These are phyloP conservation scores for Leccinellum luteum DNA, from an alignment of 768 basidiomycete genomes.

Conservation along the genomic window DNA sequence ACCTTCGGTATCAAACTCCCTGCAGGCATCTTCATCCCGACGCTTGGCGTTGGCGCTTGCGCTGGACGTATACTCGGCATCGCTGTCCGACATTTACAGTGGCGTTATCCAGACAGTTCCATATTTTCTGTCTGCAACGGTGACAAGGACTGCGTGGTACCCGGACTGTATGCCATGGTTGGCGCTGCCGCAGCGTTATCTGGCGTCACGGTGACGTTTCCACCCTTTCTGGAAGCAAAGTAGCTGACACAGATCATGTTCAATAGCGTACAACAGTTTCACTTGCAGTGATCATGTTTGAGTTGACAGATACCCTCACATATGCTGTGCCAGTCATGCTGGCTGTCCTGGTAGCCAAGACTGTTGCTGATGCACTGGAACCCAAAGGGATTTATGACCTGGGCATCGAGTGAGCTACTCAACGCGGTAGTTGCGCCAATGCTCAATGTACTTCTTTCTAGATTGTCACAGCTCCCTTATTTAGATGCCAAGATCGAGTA, in stretches of 20 bases:
- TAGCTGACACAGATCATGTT: conserved; percentile 7
- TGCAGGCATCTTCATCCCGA: conserved; percentile 96
- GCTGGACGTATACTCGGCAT: conserved; percentile 88
- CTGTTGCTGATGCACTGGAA: conserved; percentile 33
- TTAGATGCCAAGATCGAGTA: conserved; percentile 90
- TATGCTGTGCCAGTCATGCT: conserved; percentile 92
- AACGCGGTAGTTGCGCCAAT: not conserved
- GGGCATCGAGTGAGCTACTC: conserved; percentile 66
- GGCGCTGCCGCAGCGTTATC: conserved; percentile 93
- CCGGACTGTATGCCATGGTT: conserved; percentile 93
- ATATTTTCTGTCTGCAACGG: conserved; percentile 68
- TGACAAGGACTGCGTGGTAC: conserved; percentile 73
- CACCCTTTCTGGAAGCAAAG: not conserved
- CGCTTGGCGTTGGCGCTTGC: conserved; percentile 91
- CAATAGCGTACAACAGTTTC: conserved; percentile 82
- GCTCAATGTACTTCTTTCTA: conserved; percentile 18
- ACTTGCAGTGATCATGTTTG: conserved; percentile 94
- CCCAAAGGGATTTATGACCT: conserved; percentile 97
- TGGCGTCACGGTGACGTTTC: conserved; percentile 79
- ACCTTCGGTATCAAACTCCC: conserved; percentile 93
- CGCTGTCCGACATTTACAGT: conserved; percentile 71
- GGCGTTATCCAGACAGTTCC: conserved; percentile 51
- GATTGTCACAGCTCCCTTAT: conserved; percentile 85
- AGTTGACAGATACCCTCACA: conserved; percentile 88
- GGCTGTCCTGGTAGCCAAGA: conserved; percentile 63